Conservation (phyloP, 352 stramenopile genomes). For the Globisporangium carolinianum region DNA sequence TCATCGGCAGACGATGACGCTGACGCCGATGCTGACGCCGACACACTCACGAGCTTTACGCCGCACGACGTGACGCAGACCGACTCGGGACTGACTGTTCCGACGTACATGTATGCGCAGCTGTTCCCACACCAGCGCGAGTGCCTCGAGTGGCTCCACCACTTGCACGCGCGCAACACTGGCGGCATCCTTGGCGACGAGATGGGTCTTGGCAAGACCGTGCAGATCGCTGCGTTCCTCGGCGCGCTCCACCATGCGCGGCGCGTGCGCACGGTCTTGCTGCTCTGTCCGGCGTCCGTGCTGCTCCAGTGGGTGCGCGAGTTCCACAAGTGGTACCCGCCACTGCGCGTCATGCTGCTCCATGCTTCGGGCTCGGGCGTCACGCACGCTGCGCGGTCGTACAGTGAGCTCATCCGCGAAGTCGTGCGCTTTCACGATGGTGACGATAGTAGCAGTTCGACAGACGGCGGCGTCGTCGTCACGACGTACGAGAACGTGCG, state of each 20-base stretch:
- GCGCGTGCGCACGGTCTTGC: slow-evolving; percentile 68
- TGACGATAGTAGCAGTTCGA: background rate
- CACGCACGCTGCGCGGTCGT: slow-evolving; percentile 30
- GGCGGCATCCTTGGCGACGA: slow-evolving; percentile 97
- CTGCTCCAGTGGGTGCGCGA: slow-evolving; percentile 95
- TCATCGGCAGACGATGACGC: background rate
- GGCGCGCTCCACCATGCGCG: slow-evolving; percentile 54
- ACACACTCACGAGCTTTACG: slow-evolving; percentile 22
- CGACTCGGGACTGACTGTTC: slow-evolving; percentile 59
- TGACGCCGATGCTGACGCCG: background rate
- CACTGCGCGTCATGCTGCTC: slow-evolving; percentile 84
- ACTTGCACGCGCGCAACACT: slow-evolving; percentile 93
- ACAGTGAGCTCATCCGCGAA: slow-evolving; percentile 59
- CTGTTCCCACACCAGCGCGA: slow-evolving; percentile 93
- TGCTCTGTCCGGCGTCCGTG: slow-evolving; percentile 95
- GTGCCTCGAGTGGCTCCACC: slow-evolving; percentile 95
- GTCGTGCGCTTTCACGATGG: slow-evolving; percentile 21
- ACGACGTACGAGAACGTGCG: slow-evolving; percentile 97
- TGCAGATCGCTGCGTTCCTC: slow-evolving; percentile 88
- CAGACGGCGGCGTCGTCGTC: slow-evolving; percentile 87
- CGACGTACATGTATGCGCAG: slow-evolving; percentile 61
- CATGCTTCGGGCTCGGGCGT: slow-evolving; percentile 79
- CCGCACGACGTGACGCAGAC: slow-evolving; percentile 50
- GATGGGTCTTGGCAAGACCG: slow-evolving; percentile 97
- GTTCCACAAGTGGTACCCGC: slow-evolving; percentile 90